Evolutionary conservation across 1,284 basidiomycete genomes (phyloP).

Genomic region (Rhodotorula sp.): DNA sequence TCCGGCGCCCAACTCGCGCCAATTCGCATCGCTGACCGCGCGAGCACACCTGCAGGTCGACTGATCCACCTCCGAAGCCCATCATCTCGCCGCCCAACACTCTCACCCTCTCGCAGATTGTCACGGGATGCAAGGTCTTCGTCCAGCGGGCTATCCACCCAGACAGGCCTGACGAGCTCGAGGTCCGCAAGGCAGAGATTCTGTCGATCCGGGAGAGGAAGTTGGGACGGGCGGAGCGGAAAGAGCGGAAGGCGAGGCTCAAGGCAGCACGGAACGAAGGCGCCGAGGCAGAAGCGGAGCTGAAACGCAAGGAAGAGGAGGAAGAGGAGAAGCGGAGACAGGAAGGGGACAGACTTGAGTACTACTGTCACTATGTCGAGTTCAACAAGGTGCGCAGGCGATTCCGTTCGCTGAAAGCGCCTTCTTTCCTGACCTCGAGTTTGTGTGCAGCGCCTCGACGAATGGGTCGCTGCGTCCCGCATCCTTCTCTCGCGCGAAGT

Average conservation of each 20-base stretch:
- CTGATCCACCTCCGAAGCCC: conserved; percentile 31
- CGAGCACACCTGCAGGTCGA: neutral
- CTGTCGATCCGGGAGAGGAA: conserved; percentile 81
- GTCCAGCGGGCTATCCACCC: conserved; percentile 72
- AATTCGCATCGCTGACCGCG: neutral
- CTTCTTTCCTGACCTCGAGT: conserved; percentile 39
- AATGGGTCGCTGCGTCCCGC: conserved; percentile 91
- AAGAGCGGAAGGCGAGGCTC: conserved; percentile 50
- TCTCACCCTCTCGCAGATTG: conserved; percentile 52
- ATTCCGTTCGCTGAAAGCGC: neutral
- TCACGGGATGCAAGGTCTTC: conserved; percentile 89
- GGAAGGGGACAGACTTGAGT: conserved; percentile 60
- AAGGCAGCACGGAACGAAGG: conserved; percentile 44
- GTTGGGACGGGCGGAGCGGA: conserved; percentile 61
- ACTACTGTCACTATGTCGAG: conserved; percentile 94
- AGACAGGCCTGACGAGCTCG: conserved; percentile 53
- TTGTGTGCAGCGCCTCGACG: conserved; percentile 70
- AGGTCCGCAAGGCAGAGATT: conserved; percentile 89
- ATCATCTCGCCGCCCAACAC: conserved; percentile 45
- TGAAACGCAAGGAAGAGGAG: conserved; percentile 6
- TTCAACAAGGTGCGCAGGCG: conserved; percentile 72
- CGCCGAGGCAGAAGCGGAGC: conserved; percentile 6
- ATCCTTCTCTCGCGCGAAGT: conserved; percentile 81
- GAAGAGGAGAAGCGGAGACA: conserved; percentile 25
- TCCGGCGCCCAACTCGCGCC: neutral